These are phyloP conservation scores for Anisodus acutangulus DNA, from an alignment of 257 asterid genomes.

Conservation along the genomic window DNA sequence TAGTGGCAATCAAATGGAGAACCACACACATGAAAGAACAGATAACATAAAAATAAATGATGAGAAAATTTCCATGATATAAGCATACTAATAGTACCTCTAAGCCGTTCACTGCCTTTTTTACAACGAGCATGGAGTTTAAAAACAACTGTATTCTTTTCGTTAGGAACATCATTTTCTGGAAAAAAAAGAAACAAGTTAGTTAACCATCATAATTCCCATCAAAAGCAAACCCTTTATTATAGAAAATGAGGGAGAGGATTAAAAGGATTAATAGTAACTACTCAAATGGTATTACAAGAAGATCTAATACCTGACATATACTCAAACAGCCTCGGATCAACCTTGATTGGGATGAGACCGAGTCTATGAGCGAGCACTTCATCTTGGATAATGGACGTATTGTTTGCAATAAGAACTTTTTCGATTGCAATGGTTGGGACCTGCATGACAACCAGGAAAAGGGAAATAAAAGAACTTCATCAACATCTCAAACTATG, in stretches of 20 bases:
- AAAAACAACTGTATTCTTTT: conserved; percentile 87
- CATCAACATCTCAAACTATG: background rate
- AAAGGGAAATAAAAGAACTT: conserved; percentile 23
- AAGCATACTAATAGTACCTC: conserved; percentile 49
- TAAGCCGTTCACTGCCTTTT: conserved; percentile 52
- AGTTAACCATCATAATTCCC: conserved; percentile 39
- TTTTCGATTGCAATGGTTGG: conserved; percentile 98
- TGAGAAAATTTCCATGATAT: background rate
- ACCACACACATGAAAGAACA: conserved; percentile 22
- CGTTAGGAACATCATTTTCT: conserved; percentile 83
- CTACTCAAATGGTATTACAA: background rate
- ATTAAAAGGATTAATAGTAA: conserved; percentile 9
- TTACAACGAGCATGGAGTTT: conserved; percentile 74
- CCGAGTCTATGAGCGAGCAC: conserved; percentile 94
- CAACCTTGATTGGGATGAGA: conserved; percentile 82
- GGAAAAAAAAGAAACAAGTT: conserved; percentile 34
- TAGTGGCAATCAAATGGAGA: conserved; percentile 26
- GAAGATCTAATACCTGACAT: conserved; percentile 64
- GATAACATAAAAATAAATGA: conserved; percentile 3
- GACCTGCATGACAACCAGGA: conserved; percentile 50
- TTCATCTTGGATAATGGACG: conserved; percentile 95
- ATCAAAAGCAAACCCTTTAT: conserved; percentile 21
- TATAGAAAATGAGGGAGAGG: background rate
- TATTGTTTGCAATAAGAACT: conserved; percentile 87
- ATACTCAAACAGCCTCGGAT: conserved; percentile 78